Evolutionary conservation across 768 basidiomycete genomes (phyloP), one percentile per base, ranked within the genome.

Genomic region (Lactarius tabidus): DNA sequence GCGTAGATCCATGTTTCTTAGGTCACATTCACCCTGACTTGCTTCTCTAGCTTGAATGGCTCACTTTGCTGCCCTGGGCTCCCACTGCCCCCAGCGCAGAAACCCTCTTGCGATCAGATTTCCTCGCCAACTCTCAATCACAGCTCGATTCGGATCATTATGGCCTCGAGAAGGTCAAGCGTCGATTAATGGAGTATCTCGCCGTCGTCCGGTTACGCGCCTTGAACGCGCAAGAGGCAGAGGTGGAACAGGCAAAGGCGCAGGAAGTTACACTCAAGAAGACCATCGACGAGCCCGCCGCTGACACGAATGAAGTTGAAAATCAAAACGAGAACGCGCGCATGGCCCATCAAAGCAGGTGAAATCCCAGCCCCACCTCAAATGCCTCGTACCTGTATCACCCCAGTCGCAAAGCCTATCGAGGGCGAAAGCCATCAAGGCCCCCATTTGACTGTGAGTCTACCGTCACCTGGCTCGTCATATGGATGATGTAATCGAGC

Each of bases 131-230:
- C 41, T 93, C 95, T 31, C 86, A 90, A 28, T 79, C 79, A 28
- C 93, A 92, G 72, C 84, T 98, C 10, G 94, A 98, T 70, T 81
- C 85, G 15, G 95, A 96, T 65, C 95, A 98, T 74, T 96, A 88
- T 70, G 95, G 95, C 1, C 79, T 98, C 20, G 92, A 95, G 64
- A 92, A 91, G 74, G 89, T 98, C 74, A 98, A 97, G 81, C 88
- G 91, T 68, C 82, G 95, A 12, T 75, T 96, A 3, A 90, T 96
- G 54, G 95, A 97, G 72, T 97, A 93, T 74, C 83, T 98, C 45
- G 94, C 93, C 0, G 90, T 97, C 14, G 88, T 95, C 38, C 79
- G 92, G 66, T 76, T 86, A 57, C 72, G 70, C 9, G 72, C 73
- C 23, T 65, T 65, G 36, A 69, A 69, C 35, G 57, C 67, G 60